These are phyloP conservation scores for Geopyxis carbonaria DNA, from an alignment of 495 filamentous ascomycete species.

Conservation along the genomic window DNA sequence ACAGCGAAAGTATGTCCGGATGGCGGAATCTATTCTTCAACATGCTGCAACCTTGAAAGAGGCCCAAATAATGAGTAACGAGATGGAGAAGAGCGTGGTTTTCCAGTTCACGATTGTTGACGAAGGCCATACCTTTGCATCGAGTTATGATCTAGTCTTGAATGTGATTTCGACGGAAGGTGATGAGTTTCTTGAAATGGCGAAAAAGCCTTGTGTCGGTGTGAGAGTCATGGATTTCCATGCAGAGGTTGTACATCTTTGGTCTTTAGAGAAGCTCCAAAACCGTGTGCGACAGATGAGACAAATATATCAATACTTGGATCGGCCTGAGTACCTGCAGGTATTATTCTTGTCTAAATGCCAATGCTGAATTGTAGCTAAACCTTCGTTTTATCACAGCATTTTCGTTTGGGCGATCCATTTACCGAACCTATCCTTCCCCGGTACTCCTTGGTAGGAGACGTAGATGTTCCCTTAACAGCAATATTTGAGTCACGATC, in stretches of 20 bases:
- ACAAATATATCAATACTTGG: conserved; percentile 89
- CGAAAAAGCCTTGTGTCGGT: conserved; percentile 76
- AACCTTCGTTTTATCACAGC: conserved; percentile 21
- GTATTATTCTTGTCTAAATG: conserved; percentile 15
- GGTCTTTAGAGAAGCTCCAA: conserved; percentile 86
- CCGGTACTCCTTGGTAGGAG: conserved; percentile 80
- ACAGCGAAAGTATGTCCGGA: conserved; percentile 69
- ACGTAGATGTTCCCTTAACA: conserved; percentile 80
- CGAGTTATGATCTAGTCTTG: conserved; percentile 88
- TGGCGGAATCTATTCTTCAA: conserved; percentile 85
- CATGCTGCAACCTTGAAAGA: conserved; percentile 80
- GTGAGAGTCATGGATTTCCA: conserved; percentile 87
- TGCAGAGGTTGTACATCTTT: conserved; percentile 70
- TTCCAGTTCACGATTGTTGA: conserved; percentile 93
- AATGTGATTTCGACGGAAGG: conserved; percentile 80
- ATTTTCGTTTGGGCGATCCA: conserved; percentile 61
- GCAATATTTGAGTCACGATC: conserved; percentile 91
- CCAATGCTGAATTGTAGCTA: conserved; percentile 33
- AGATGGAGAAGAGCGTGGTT: conserved; percentile 81
- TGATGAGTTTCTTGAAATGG: conserved; percentile 62
- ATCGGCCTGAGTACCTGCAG: conserved; percentile 82
- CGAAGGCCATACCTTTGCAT: conserved; percentile 69
- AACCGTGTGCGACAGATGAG: conserved; percentile 78
- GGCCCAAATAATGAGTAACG: conserved; percentile 93
- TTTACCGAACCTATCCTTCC: conserved; percentile 82